Conservation (phyloP, 1,139 yeast genomes). For the Magnusiomyces magnusii region DNA sequence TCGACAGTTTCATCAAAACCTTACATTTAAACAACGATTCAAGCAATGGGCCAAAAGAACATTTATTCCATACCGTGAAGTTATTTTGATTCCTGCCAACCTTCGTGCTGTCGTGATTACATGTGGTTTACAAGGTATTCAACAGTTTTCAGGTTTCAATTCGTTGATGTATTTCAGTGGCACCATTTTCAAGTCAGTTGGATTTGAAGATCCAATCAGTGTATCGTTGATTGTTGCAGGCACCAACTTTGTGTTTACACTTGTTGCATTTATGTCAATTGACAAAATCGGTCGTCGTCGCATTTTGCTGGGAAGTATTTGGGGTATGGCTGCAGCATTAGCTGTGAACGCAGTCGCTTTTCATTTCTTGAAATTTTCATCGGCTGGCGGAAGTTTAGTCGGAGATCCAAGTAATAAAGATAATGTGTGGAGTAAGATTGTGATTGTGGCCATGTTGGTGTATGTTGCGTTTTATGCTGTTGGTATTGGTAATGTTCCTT, state of each 20-base stretch:
- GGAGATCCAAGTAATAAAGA: conserved; percentile 45
- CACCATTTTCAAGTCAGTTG: conserved; percentile 52
- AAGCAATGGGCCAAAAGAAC: not conserved
- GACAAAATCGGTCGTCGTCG: conserved; percentile 58
- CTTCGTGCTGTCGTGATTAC: conserved; percentile 58
- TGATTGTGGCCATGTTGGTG: conserved; percentile 75
- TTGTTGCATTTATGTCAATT: conserved; percentile 49
- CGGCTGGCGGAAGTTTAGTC: conserved; percentile 40
- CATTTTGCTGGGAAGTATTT: conserved; percentile 46
- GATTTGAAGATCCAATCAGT: conserved; percentile 52
- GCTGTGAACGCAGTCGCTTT: conserved; percentile 25
- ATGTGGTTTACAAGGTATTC: conserved; percentile 65
- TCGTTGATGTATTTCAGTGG: conserved; percentile 71
- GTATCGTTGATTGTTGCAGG: conserved; percentile 60
- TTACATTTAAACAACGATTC: not conserved
- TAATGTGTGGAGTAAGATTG: conserved; percentile 78
- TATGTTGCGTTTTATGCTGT: conserved; percentile 86
- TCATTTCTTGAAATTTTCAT: conserved; percentile 54
- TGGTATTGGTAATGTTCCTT: conserved; percentile 95
- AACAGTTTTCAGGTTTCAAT: conserved; percentile 69
- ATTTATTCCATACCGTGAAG: conserved; percentile 1
- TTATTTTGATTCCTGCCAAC: conserved; percentile 36
- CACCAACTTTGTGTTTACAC: conserved; percentile 59
- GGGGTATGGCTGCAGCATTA: conserved; percentile 39
- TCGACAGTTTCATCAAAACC: not conserved